A percentile compares a stretch with the other conserved stretches of the same genome.
Evolutionary conservation across 2,329 filamentous ascomycete genomes (phyloP).

Genomic region (Calonectria naviculata): DNA sequence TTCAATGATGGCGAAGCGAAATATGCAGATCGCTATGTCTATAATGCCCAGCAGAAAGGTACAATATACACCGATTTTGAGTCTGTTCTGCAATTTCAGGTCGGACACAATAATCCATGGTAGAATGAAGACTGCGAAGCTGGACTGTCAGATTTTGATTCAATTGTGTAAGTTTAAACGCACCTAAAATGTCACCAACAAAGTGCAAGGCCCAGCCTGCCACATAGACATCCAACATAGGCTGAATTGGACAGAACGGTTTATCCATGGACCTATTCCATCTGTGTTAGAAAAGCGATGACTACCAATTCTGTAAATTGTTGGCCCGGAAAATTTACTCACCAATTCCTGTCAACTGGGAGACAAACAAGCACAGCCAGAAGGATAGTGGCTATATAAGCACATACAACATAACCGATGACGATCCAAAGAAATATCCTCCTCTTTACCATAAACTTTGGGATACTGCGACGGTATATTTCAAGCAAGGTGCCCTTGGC

Average conservation of each 20-base stretch:
- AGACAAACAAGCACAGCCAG: constrained; percentile 10
- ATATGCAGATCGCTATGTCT: not conserved
- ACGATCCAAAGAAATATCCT: constrained; percentile 22
- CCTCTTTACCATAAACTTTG: constrained; percentile 21
- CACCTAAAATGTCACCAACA: constrained; percentile 21
- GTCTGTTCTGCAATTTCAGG: not conserved
- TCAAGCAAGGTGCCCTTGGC: constrained; percentile 27
- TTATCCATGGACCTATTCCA: not conserved
- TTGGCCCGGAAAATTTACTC: accelerated
- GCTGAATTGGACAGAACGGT: not conserved
- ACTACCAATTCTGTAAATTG: accelerated
- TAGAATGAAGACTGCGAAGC: not conserved
- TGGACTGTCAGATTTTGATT: not conserved
- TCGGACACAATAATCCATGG: not conserved
- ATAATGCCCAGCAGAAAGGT: not conserved
- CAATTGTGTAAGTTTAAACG: not conserved
- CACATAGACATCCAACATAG: not conserved
- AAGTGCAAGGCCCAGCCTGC: constrained; percentile 23
- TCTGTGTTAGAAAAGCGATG: not conserved
- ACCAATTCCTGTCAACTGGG: constrained; percentile 24
- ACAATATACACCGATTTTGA: not conserved
- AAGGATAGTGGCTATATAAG: not conserved
- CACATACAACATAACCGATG: not conserved
- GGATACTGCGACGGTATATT: constrained; percentile 25
- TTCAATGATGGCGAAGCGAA: not conserved